Evolutionary conservation across 495 filamentous ascomycete genomes (phyloP), one percentile per base, ranked within the genome.

Genomic region (Penicillium alfredii): DNA sequence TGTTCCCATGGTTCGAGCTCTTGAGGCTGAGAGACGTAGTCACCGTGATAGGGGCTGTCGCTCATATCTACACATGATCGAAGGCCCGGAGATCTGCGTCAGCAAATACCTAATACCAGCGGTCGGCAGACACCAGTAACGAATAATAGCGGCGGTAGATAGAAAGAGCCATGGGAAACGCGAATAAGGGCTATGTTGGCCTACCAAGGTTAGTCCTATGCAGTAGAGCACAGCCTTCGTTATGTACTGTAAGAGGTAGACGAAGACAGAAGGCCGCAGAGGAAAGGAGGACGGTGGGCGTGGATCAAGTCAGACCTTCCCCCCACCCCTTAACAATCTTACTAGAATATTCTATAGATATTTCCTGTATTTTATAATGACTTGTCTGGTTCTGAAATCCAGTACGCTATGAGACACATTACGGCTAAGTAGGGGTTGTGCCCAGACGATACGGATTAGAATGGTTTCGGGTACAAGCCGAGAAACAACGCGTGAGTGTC

Each of bases 31-130:
- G 40, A 43, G 10, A 8, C 24, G 7, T 18, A 11, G 20, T 32
- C 25, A 8, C 12, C 11, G 16, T 32, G 13, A 43, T 43, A 25
- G 14, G 7, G 33, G 22, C 40, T 40, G 5, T 23, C 21, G 21
- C 21, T 23, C 21, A 23, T 23, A 23, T 23, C 21, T 23, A 23
- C 9, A 23, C 9, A 23, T 9, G 21, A 23, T 9, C 21, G 9
- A 23, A 5, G 21, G 6, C 21, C 21, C 9, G 21, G 21, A 9
- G 21, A 6, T 23, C 21, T 23, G 21, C 21, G 21, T 23, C 9
- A 23, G 21, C 21, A n/a, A n/a, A n/a, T n/a, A n/a, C n/a, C n/a
- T n/a, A n/a, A n/a, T n/a, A 6, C 9, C 6, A 23, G 21, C 9
- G 21, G 21, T 9, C 21, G 21, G 21, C 9, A 23, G 5, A 6